These are phyloP conservation scores for Myriosclerotinia scirpicola DNA, from an alignment of 2,329 filamentous ascomycete genomes.

Conservation along the genomic window DNA sequence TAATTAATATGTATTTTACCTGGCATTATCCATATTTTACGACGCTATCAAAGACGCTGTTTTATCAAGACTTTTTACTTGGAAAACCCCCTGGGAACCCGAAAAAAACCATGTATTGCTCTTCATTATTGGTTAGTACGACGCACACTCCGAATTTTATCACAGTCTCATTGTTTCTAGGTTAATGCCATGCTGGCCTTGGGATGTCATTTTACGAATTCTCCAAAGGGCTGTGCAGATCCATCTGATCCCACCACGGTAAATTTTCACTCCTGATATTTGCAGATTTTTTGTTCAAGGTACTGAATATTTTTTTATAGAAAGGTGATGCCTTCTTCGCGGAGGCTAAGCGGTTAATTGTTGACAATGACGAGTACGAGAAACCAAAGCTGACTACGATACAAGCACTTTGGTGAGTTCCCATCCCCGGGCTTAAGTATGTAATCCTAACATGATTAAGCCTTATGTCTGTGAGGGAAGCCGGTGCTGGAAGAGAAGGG, in stretches of 20 bases:
- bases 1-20: conserved; percentile 96
- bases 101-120: conserved; percentile 74
- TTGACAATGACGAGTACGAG: conserved; percentile 92
- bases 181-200: conserved; percentile 93
- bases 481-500: conserved; percentile 90
- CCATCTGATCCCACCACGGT: conserved; percentile 71
- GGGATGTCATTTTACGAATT: conserved; percentile 88
- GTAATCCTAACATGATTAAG: conserved; percentile 12
- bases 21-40: conserved; percentile 99
- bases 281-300: not conserved
- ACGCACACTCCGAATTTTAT: not conserved
- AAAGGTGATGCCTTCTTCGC: conserved; percentile 96
- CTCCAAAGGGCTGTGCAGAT: conserved; percentile 67
- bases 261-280: not conserved
- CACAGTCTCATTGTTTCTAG: conserved; percentile 78
- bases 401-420: conserved; percentile 69
- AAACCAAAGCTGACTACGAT: conserved; percentile 86
- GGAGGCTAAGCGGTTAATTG: conserved; percentile 84
- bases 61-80: conserved; percentile 79
- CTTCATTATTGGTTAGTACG: conserved; percentile 64
- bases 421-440: conserved; percentile 44
- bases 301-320: not conserved
- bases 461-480: conserved; percentile 88
- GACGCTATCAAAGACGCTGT: conserved; percentile 80
- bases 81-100: conserved; percentile 59